Conservation (phyloP, 2,329 filamentous ascomycete species). For the Karstenula rhodostoma region DNA sequence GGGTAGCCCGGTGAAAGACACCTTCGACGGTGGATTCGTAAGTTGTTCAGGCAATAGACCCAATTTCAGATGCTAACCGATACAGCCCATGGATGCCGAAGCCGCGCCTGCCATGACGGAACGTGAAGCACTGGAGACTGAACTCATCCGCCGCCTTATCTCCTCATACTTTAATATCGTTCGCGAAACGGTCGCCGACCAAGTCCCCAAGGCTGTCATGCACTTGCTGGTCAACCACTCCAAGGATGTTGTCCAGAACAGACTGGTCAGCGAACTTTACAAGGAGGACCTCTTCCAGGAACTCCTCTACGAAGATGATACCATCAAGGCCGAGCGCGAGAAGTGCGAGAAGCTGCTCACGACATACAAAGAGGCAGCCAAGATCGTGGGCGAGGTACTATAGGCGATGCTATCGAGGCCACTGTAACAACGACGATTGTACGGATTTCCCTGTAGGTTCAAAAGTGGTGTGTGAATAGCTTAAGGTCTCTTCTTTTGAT, state of each 20-base stretch:
- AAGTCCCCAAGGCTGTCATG: constrained; percentile 99
- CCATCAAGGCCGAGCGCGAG: constrained; percentile 95
- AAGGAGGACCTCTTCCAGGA: constrained; percentile 91
- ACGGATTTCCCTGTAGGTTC: constrained; percentile 32
- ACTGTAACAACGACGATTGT: constrained; percentile 25
- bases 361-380: constrained; percentile 96
- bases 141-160: constrained; percentile 94
- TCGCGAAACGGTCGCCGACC: constrained; percentile 96
- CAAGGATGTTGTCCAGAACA: constrained; percentile 97
- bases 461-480: constrained; percentile 35
- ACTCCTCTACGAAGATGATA: constrained; percentile 95
- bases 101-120: constrained; percentile 91
- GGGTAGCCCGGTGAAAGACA: constrained; percentile 45
- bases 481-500: constrained; percentile 24
- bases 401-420: constrained; percentile 29
- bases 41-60: constrained; percentile 45
- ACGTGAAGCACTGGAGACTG: constrained; percentile 95
- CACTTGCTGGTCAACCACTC: constrained; percentile 97
- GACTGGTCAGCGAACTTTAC: constrained; percentile 94
- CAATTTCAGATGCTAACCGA: constrained; percentile 26
- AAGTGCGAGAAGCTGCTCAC: constrained; percentile 96
- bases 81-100: constrained; percentile 51
- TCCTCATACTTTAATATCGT: constrained; percentile 99
- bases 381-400: constrained; percentile 93
- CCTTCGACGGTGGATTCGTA: constrained; percentile 66